phyloP scores from a whole-genome alignment of 345 rosid species.

The Microcos paniculata region DNA sequence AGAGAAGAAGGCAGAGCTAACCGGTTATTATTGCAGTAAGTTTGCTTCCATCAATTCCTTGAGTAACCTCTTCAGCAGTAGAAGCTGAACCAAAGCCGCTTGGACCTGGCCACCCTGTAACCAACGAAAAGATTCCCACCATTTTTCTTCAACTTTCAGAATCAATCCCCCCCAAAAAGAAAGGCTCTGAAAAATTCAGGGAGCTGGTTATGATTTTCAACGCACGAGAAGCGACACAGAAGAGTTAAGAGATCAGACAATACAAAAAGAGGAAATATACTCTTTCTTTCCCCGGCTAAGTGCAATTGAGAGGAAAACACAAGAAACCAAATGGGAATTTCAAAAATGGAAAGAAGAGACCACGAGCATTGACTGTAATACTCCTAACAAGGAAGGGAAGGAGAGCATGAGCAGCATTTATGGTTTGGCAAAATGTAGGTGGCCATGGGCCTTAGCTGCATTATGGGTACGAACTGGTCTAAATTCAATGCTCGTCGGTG shows the following conservation, averaged over 20 bases:
- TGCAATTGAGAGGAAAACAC: background rate
- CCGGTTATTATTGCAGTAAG: constrained; percentile 85
- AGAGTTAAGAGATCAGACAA: too few species aligned
- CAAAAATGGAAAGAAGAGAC: background rate
- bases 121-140: constrained; percentile 52
- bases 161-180: background rate
- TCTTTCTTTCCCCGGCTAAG: background rate
- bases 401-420: background rate
- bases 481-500: constrained; percentile 10
- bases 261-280: too few species aligned
- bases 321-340: background rate
- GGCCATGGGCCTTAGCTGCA: background rate
- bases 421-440: constrained; percentile 20
- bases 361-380: background rate
- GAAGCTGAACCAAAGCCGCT: constrained; percentile 95
- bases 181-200: background rate
- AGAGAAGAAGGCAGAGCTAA: too few species aligned
- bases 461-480: background rate
- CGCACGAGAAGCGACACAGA: background rate
- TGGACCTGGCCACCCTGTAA: constrained; percentile 66
- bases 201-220: background rate
- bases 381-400: background rate
- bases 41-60: constrained; percentile 58
- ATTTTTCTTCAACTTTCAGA: constrained; percentile 12
- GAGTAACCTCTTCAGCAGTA: constrained; percentile 77